Evolutionary conservation across 306 rosid species (phyloP).

Genomic region (Quercus rubra): DNA sequence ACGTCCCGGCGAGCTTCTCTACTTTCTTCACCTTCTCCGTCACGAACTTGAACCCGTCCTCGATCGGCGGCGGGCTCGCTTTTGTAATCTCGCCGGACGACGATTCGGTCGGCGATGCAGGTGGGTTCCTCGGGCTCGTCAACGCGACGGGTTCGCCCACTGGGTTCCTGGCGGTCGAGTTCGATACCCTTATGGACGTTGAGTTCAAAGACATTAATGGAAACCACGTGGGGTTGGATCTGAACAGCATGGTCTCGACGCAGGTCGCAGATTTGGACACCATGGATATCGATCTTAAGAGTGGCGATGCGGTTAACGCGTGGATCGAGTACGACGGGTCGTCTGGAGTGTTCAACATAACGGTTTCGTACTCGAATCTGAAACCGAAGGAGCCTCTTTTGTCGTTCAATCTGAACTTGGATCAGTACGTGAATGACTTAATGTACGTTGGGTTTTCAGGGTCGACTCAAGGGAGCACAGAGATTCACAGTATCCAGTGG

Average conservation of each 20-base stretch:
- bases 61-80: constrained; percentile 93
- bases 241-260: constrained; percentile 64
- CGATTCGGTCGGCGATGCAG: constrained; percentile 59
- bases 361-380: constrained; percentile 88
- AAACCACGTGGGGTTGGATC: constrained; percentile 93
- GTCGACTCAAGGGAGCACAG: constrained; percentile 96
- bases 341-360: constrained; percentile 42
- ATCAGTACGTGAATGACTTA: constrained; percentile 63
- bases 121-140: constrained; percentile 70
- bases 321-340: constrained; percentile 89
- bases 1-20: constrained; percentile 56
- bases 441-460: constrained; percentile 97
- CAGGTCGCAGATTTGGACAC: constrained; percentile 54
- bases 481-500: constrained; percentile 79
- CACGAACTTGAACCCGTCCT: constrained; percentile 74
- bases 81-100: constrained; percentile 70
- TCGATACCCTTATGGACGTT: constrained; percentile 89
- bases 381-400: constrained; percentile 75
- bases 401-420: constrained; percentile 59
- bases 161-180: constrained; percentile 78
- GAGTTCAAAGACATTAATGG: constrained; percentile 87
- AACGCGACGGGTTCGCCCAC: constrained; percentile 8
- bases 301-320: constrained; percentile 73
- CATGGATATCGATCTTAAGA: constrained; percentile 70
- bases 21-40: constrained; percentile 88